Evolutionary conservation across 192 early-diverging fungal species (phyloP), one percentile per base, ranked within the genome.

Genomic region (Allomyces macrogynus): DNA sequence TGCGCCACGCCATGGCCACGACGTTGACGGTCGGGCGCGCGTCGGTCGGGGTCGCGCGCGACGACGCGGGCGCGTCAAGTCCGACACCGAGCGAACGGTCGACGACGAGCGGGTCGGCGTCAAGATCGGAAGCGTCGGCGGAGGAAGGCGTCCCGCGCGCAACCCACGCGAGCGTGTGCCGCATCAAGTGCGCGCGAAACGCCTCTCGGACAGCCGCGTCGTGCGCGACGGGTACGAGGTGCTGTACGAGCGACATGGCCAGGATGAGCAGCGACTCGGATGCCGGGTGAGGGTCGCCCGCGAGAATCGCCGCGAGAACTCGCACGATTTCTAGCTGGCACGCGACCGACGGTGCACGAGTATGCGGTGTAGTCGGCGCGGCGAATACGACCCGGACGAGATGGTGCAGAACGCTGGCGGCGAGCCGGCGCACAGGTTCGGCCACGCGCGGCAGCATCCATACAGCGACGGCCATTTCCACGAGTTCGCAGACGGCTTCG

Each of bases 391-490:
- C 32, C 0, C 32, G 32, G 32, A 40, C 32, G 32, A 40, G 32
- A 40, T 40, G 32, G 7, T 40, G 32, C 32, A 40, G 32, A 7
- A 40, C 32, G 7, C 32, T 40, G 4, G 32, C 32, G 5, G 32
- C 32, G 32, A 40, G 32, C 3, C 49, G 49, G 12, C 49, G 12
- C 49, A 57, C 49, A 16, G 20, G 49, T n/a, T 57, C 49, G 16
- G 49, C 49, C 1, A n/a, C 49, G 16, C 20, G 16, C 2, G 16
- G 16, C 1, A n/a, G 20, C 49, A 57, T 57, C 49, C 89, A 90
- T 89, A 99, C 93, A 70, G 90, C 91, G 63, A 99, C 84, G 18
- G 88, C 91, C 23, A 91, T 92, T 77, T 99, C 95, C 72, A 97
- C 89, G 81, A 97, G 95, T 68, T 92, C 91, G 71, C 95, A 99